Evolutionary conservation across 192 early-diverging fungal genomes (phyloP), one percentile per base, ranked within the genome.

Genomic region (Backusella parvicylindrica): DNA sequence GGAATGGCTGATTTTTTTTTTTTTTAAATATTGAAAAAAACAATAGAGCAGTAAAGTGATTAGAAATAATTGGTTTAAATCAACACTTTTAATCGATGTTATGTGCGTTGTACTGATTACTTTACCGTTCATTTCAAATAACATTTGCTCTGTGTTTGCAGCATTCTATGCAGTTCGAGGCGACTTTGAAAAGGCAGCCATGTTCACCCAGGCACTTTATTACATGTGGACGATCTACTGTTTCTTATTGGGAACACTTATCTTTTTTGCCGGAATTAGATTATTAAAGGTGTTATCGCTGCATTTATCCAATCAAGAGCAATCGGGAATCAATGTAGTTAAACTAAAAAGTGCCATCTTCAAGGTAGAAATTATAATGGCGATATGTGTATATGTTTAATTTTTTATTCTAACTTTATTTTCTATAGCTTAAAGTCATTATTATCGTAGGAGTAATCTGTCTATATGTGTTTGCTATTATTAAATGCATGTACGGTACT

Each of bases 61-160:
- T 11, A 23, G 72, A 7, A 53, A 56, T 28, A 49, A 67, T 8
- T 81, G 79, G 75, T 72, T 68, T 50, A 56, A 40, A 63, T 66
- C 47, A 32, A 53, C 74, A 36, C 5, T n/a, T 43, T 0, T 30
- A n/a, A 43, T 81, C 5, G 71, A 73, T 72, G 15, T 67, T 23
- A 21, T 76, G 4, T 68, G 71, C 6, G 31, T 67, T 23, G 35
- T 53, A 1, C 41, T 72, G 3, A n/a, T 81, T n/a, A 6, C 73
- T 18, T 31, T 41, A 36, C 79, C 79, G 31, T 70, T 81, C 23
- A 73, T 81, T 1, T 68, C 79, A n/a, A 81, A 81, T 36, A 81
- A 81, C 43, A 64, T 74, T 6, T 70, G 50, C 21, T 70, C 73
- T 26, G 38, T 81, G 18, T 13, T 37, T 9, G 68, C 80, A 12